Evolutionary conservation across 169 alveolate species (phyloP), one percentile per base, ranked within the genome.

Genomic region (Theileria sp.): DNA sequence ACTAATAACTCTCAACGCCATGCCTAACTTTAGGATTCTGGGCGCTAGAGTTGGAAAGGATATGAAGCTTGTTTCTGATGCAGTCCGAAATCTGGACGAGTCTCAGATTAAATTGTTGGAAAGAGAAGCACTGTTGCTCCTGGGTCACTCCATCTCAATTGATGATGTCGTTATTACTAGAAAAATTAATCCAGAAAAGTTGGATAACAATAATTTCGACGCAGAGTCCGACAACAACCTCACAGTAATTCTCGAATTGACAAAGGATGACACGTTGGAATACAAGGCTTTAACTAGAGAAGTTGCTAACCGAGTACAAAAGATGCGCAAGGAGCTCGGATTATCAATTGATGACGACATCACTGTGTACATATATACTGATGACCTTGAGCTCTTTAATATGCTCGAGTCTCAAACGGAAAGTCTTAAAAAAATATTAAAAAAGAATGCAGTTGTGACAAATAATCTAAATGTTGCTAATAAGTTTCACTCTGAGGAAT

Each of bases 11-110:
- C 91, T 93, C 67, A 78, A 84, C 6, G 93, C 95, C 7, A 87
- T 88, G 8, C 98, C 98, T 1, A 95, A 96, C 72, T 92, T 88
- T 87, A 95, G 88, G 75, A 86, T 75, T 2, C 72, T 96, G 36
- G 98, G 98, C 6, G 82, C 83, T 51, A 93, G 95, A 79, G 92
- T 95, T 23, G 95, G 95, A 17, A 87, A 94, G 50, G 84, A 89
- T 72, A 91, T 93, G 78, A 95, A 77, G 28, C 75, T 34, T 56
- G 91, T 85, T 21, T 78, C 78, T 5, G 84, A 66, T 10, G 74
- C 62, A 19, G 73, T 85, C 19, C 78, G 74, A 71, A 67, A 44
- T 30, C 32, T 85, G 67, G 62, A 71, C 58, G 65, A 69, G 25
- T 36, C 51, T 17, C 62, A 78, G 28, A 75, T 85, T 17, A n/a